Evolutionary conservation across 2,329 filamentous ascomycete genomes (phyloP).

Genomic region (Xylariales sp.): DNA sequence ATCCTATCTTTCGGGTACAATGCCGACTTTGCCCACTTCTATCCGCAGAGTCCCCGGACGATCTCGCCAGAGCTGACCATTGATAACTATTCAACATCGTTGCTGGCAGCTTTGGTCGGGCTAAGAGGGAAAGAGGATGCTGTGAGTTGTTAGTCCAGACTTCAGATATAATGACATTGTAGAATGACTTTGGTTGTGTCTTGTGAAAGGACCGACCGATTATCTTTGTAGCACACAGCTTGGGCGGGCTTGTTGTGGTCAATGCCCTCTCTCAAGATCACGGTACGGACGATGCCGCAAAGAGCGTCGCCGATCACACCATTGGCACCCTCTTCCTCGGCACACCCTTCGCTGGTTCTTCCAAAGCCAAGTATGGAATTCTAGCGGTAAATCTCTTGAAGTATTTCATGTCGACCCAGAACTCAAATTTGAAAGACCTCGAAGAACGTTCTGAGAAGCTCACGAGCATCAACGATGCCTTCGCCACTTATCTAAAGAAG

Average conservation of each 20-base stretch:
- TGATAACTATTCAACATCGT: background rate
- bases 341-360: background rate
- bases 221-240: background rate
- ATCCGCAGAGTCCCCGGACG: background rate
- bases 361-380: background rate
- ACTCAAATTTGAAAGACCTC: background rate
- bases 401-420: background rate
- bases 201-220: background rate
- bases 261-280: background rate
- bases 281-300: background rate
- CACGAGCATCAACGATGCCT: background rate
- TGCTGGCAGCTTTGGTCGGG: background rate
- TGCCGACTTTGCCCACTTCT: background rate
- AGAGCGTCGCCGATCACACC: background rate
- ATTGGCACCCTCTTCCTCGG: background rate
- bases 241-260: background rate
- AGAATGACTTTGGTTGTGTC: background rate
- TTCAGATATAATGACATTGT: too few relatives aligned
- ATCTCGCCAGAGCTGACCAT: background rate
- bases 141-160: background rate
- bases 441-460: background rate
- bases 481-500: background rate
- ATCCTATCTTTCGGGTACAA: background rate
- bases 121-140: background rate
- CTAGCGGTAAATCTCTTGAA: background rate